Base-by-base conservation (phyloP, 176 grass and related monocot genomes). In the Otatea glauca region DNA sequence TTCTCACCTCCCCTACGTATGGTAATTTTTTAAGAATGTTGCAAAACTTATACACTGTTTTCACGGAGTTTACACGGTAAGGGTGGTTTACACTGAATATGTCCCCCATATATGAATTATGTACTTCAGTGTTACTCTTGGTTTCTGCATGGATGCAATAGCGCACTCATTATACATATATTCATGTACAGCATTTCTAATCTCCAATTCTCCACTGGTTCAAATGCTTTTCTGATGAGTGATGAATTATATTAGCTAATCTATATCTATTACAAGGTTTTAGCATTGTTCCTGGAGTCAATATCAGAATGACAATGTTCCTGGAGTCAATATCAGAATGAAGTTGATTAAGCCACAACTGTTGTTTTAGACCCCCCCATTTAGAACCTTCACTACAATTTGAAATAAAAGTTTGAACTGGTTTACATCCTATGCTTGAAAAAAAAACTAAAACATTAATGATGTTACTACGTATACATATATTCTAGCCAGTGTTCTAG, bases 321-420 rank as follows among this genome's bases (percentile, higher is more conserved):
- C 17, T 63, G 70, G 23, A 71, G 43, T 50, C 41, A 21, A 70
- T 70, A 50, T 35, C 7, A 74, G 0, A 62, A 49, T 78, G 56
- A 76, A 86, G 17, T 41, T n/a, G 6, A 88, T 69, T 76, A 43
- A 35, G 9, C 43, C 11, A 23, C 35, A 51, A 29, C 10, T 63
- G 13, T 50, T 62, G 15, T 51, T 8, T 71, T 72, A 43, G 13
- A 54, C n/a, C n/a, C 51, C 5, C 50, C 17, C 34, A 64, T 70
- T 18, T 56, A 48, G 16, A 64, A 74, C 68, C 14, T 68, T 48
- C 27, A 48, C 35, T 75, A 25, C 78, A 70, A 25, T 62, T 27
- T 64, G 32, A 70, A 88, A 17, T 23, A 76, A 5, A 55, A 69
- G 27, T 80, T 51, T 77, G 6, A 83, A 77, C 12, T 65, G 32